Percentiles rank a stretch among this genome's conserved stretches.
These are phyloP conservation scores for Oehlia diaphana DNA, from an alignment of 192 early-diverging fungal genomes.

Conservation along the genomic window DNA sequence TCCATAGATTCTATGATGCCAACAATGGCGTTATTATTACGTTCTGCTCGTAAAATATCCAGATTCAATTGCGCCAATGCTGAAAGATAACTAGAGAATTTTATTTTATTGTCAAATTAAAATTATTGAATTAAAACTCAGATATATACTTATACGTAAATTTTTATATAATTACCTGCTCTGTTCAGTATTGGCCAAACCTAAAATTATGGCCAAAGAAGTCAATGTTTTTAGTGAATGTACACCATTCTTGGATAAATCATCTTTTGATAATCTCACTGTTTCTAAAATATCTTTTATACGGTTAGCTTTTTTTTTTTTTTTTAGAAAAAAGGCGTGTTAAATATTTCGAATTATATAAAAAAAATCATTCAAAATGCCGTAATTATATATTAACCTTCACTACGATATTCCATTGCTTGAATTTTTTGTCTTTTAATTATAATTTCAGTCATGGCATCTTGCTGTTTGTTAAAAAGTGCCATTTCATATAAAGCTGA, in stretches of 20 bases:
- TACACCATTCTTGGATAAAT: constrained; percentile 17
- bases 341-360: background rate
- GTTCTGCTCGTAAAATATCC: background rate
- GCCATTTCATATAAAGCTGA: constrained; percentile 16
- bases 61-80: constrained; percentile 19
- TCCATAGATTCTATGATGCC: background rate
- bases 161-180: constrained; percentile 11
- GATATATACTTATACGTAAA: background rate
- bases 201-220: constrained; percentile 6
- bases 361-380: background rate
- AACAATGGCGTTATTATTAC: background rate
- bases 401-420: constrained; percentile 12
- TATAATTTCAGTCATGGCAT: constrained; percentile 7
- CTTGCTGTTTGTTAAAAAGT: constrained; percentile 21
- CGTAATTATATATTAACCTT: background rate
- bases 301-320: background rate
- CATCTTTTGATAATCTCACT: background rate
- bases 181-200: constrained; percentile 17
- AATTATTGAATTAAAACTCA: background rate
- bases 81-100: background rate
- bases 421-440: background rate
- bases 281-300: constrained; percentile 5
- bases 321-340: background rate
- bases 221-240: background rate
- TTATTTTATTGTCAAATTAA: no score